These are phyloP conservation scores for Delitschia confertaspora DNA, from an alignment of 495 filamentous ascomycete species.

Conservation along the genomic window DNA sequence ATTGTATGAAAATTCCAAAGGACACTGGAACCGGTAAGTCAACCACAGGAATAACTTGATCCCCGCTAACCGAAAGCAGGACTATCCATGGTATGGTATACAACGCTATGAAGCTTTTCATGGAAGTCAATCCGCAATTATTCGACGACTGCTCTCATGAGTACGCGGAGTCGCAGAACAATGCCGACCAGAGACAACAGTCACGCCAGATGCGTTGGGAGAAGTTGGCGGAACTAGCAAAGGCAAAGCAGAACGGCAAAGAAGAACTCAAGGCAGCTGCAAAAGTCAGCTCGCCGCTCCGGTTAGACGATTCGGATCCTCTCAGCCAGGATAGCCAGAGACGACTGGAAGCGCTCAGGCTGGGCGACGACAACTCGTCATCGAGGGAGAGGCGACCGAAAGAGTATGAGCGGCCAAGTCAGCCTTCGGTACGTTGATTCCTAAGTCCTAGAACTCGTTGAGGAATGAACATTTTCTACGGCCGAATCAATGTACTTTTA, in stretches of 20 bases:
- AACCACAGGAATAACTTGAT: background rate
- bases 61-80: conserved; percentile 38
- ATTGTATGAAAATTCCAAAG: conserved; percentile 97
- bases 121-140: conserved; percentile 98
- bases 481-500: conserved; percentile 29
- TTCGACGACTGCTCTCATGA: conserved; percentile 98
- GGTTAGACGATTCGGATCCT: conserved; percentile 61
- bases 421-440: conserved; percentile 38
- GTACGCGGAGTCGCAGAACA: conserved; percentile 94
- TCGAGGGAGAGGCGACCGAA: conserved; percentile 43
- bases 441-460: conserved; percentile 19
- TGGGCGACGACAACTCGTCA: conserved; percentile 59
- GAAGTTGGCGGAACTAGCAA: conserved; percentile 68
- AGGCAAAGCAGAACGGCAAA: conserved; percentile 50
- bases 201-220: conserved; percentile 79
- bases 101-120: conserved; percentile 99
- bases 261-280: conserved; percentile 33
- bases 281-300: conserved; percentile 45
- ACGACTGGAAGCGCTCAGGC: conserved; percentile 70
- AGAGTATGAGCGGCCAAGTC: conserved; percentile 35
- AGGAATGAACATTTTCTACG: conserved; percentile 22
- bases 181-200: conserved; percentile 66
- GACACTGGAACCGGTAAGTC: conserved; percentile 92
- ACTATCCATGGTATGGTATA: conserved; percentile 99
- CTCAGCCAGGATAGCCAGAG: conserved; percentile 75